phyloP scores from a whole-genome alignment of 768 basidiomycete species.

The Lactifluus rugatus region DNA sequence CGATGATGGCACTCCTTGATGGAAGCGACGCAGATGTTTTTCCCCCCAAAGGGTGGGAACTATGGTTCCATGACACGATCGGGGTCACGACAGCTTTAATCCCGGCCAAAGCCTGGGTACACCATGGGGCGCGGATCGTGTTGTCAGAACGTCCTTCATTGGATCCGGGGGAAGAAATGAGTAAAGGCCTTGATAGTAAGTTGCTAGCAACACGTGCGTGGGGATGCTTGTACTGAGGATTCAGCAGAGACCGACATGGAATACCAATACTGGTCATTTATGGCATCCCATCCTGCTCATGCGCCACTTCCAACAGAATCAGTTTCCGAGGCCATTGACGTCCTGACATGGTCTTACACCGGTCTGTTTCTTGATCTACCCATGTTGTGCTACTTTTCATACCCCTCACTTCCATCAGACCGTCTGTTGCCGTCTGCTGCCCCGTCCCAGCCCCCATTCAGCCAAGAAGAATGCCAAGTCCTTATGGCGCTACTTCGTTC shows the following conservation, averaged over 20 bases:
- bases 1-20: slow-evolving; percentile 38
- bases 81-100: slow-evolving; percentile 28
- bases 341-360: slow-evolving; percentile 73
- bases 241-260: slow-evolving; percentile 58
- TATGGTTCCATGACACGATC: slow-evolving; percentile 49
- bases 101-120: slow-evolving; percentile 49
- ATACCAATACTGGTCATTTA: slow-evolving; percentile 73
- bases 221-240: neutral
- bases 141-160: slow-evolving; percentile 35
- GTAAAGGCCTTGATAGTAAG: slow-evolving; percentile 36
- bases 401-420: slow-evolving; percentile 33
- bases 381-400: neutral
- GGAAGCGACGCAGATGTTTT: slow-evolving; percentile 26
- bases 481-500: slow-evolving; percentile 50
- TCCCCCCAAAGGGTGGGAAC: slow-evolving; percentile 39
- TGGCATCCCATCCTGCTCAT: slow-evolving; percentile 74
- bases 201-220: neutral
- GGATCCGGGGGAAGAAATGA: slow-evolving; percentile 20
- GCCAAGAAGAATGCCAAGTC: slow-evolving; percentile 69
- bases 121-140: slow-evolving; percentile 50
- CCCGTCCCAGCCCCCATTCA: slow-evolving; percentile 55
- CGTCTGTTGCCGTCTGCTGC: slow-evolving; percentile 55
- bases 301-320: slow-evolving; percentile 44
- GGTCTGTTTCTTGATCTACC: slow-evolving; percentile 30
- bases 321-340: slow-evolving; percentile 60